These are phyloP conservation scores for Russula olivacea DNA, from an alignment of 768 basidiomycete species.

Conservation along the genomic window DNA sequence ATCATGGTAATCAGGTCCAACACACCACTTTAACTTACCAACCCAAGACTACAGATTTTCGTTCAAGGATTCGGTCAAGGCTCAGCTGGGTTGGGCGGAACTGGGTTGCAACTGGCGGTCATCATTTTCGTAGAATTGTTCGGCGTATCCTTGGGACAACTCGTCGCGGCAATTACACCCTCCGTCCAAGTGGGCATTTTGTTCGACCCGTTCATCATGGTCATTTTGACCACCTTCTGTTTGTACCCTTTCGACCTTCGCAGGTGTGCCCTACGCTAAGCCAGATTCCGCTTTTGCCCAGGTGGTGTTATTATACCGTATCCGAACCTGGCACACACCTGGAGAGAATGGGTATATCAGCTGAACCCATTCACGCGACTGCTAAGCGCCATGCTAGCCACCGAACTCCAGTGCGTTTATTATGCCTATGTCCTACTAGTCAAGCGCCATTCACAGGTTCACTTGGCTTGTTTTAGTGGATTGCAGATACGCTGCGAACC, in stretches of 20 bases:
- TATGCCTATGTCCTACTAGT: too few relatives aligned
- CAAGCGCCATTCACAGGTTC: background rate
- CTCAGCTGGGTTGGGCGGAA: conserved; percentile 50
- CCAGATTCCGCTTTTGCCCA: background rate
- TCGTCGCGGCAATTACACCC: conserved; percentile 71
- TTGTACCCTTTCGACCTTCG: background rate
- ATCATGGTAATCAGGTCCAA: conserved; percentile 45
- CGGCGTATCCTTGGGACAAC: conserved; percentile 66
- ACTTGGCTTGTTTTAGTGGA: conserved; percentile 37
- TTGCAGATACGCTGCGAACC: conserved; percentile 56
- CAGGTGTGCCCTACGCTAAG: background rate
- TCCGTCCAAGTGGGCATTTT: conserved; percentile 69
- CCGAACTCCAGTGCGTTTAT: conserved; percentile 57
- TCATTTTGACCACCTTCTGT: conserved; percentile 66
- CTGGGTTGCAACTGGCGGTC: conserved; percentile 66
- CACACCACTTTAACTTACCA: background rate
- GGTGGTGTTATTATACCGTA: conserved; percentile 70
- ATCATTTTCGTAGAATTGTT: conserved; percentile 66
- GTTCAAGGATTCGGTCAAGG: conserved; percentile 66
- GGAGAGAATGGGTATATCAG: conserved; percentile 75
- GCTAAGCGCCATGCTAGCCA: conserved; percentile 67
- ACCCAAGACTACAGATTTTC: conserved; percentile 37
- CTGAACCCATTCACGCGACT: conserved; percentile 65
- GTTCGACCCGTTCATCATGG: conserved; percentile 69
- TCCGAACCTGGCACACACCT: conserved; percentile 56